Evolutionary conservation across 2,329 filamentous ascomycete species (phyloP).

Genomic region (Paecilomyces sp.): DNA sequence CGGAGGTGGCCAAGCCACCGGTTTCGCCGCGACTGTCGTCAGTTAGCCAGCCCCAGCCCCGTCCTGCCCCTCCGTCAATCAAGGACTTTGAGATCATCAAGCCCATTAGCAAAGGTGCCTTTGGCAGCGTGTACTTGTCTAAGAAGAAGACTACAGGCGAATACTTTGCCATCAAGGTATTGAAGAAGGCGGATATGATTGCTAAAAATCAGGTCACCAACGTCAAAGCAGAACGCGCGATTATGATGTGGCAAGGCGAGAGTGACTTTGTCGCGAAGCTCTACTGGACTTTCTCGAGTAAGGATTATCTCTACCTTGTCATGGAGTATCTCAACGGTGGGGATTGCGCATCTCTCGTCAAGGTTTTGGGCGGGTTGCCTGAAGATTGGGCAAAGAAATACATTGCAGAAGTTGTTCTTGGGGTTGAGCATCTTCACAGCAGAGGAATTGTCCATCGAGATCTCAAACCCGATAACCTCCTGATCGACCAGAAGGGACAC

Average conservation of each 20-base stretch:
- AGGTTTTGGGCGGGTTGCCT: slow-evolving; percentile 80
- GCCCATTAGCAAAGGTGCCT: slow-evolving; percentile 96
- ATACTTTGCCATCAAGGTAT: slow-evolving; percentile 96
- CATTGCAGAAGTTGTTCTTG: slow-evolving; percentile 90
- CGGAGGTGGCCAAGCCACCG: slow-evolving; percentile 59
- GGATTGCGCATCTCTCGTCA: slow-evolving; percentile 93
- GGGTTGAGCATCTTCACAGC: slow-evolving; percentile 90
- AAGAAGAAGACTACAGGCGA: slow-evolving; percentile 99
- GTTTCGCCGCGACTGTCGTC: slow-evolving; percentile 76
- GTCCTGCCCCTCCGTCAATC: slow-evolving; percentile 88
- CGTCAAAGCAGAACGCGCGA: slow-evolving; percentile 94
- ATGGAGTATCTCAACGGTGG: slow-evolving; percentile 99
- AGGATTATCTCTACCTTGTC: slow-evolving; percentile 95
- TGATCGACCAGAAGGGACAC: slow-evolving; percentile 95
- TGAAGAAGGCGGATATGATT: slow-evolving; percentile 99
- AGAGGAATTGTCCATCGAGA: slow-evolving; percentile 95
- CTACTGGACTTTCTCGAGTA: slow-evolving; percentile 99
- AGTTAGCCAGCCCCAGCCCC: slow-evolving; percentile 73
- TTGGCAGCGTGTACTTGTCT: slow-evolving; percentile 93
- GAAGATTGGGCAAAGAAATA: slow-evolving; percentile 99
- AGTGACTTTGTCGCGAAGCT: slow-evolving; percentile 98
- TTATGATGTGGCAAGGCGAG: slow-evolving; percentile 99
- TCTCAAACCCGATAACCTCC: slow-evolving; percentile 90
- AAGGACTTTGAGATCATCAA: slow-evolving; percentile 99
- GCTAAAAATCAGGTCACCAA: slow-evolving; percentile 99